Evolutionary conservation across 768 basidiomycete species (phyloP), one percentile per base, ranked within the genome.

Genomic region (Lanmaoa rubissima): DNA sequence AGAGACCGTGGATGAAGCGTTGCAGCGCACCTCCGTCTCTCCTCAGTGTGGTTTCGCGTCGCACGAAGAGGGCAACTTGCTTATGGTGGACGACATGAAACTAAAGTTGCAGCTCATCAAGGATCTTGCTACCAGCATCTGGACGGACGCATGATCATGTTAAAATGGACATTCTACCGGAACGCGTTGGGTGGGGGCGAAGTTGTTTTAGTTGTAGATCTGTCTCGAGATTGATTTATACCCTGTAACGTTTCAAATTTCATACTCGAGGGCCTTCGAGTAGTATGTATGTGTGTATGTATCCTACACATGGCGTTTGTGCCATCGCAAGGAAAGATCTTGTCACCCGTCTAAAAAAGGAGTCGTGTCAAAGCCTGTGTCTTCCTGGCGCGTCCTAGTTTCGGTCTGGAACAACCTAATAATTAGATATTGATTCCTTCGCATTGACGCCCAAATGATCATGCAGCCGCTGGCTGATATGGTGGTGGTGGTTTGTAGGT

Each of bases 11-110:
- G 76, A 76, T 48, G 73, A 76, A 51, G 79, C 79, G 10, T 2
- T 62, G 38, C 38, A 58, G 44, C 76, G 75, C 54, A 71, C 82
- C 31, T 70, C 72, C 46, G 72, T 82, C 55, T 76, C 75, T n/a
- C 77, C 80, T 1, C 80, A 82, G 65, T 82, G 81, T 50, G 81
- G 81, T 12, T 81, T 80, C 58, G 79, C 79, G 16, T 75, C 72
- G 7, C 79, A 79, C 55, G 64, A 73, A 2, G 78, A 79, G 40
- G 79, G 80, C 0, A 82, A 81, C 61, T 57, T 63, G 38, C 70
- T 80, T 16, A 57, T 52, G 5, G 63, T 65, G 17, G 69, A 72
- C 4, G 75, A 78, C 48, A 73, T 78, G 64, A 65, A 65, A 48
- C 60, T 48, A 21, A 69, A 69, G 47, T 24, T 69, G 36, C 46